A percentile compares a stretch with the other conserved stretches of the same genome.
Evolutionary conservation across 495 filamentous ascomycete genomes (phyloP).

Genomic region (Penicillium coprophilum): DNA sequence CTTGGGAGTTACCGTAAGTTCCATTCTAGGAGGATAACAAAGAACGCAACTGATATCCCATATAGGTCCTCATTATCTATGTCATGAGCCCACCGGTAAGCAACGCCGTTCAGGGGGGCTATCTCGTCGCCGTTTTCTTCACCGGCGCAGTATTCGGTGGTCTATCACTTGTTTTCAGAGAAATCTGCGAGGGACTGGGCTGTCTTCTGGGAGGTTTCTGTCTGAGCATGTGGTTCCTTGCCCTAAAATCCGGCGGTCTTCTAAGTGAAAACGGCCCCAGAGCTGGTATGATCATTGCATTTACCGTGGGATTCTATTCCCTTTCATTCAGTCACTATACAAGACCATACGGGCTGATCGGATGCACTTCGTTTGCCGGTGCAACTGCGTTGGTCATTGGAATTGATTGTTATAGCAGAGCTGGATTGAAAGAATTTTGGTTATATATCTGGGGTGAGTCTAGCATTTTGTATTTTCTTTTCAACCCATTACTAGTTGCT

Average conservation of each 20-base stretch:
- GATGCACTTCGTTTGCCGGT: constrained; percentile 74
- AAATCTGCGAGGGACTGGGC: constrained; percentile 82
- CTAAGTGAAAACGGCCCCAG: constrained; percentile 60
- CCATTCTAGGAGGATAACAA: not conserved
- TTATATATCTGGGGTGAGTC: constrained; percentile 81
- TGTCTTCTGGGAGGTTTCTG: constrained; percentile 88
- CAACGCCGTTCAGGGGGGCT: constrained; percentile 80
- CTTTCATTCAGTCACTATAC: constrained; percentile 80
- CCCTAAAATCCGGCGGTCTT: constrained; percentile 73
- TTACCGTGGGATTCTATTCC: constrained; percentile 64
- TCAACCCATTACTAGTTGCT: constrained; percentile 9
- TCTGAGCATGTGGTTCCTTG: constrained; percentile 87
- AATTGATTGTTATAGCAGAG: constrained; percentile 87
- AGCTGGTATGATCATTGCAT: constrained; percentile 70
- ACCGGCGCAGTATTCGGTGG: constrained; percentile 77
- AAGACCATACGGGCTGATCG: constrained; percentile 72
- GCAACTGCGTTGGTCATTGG: constrained; percentile 76
- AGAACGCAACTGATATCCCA: constrained; percentile 6
- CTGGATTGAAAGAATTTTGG: constrained; percentile 95
- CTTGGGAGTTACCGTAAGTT: constrained; percentile 66
- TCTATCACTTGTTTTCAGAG: constrained; percentile 73
- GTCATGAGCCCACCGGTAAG: constrained; percentile 80
- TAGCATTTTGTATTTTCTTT: not conserved
- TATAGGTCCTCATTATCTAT: constrained; percentile 77
- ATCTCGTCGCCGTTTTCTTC: constrained; percentile 75